These are phyloP conservation scores for Blastocystis sp. DNA, from an alignment of 352 stramenopile species.

Conservation along the genomic window DNA sequence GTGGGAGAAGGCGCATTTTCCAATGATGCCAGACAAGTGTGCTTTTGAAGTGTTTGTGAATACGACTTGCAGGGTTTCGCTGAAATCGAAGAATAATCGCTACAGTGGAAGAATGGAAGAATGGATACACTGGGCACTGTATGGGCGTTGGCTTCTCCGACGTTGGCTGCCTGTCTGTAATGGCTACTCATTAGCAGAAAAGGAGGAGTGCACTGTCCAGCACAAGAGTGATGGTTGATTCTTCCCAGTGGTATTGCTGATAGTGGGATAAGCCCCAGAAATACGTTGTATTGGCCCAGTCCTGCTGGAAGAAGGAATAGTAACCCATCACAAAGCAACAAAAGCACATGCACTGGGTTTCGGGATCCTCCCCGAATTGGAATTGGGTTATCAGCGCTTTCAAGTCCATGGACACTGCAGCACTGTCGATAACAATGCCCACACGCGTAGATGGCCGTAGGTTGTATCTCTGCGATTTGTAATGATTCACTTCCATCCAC, in stretches of 20 bases:
- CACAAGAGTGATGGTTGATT: neutral
- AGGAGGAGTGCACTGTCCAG: neutral
- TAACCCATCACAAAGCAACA: neutral
- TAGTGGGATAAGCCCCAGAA: neutral
- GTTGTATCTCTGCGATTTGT: neutral
- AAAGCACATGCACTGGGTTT: neutral
- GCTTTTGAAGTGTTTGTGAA: neutral
- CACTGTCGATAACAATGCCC: too few relatives aligned
- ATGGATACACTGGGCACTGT: neutral
- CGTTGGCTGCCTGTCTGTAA: neutral
- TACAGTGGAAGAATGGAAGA: neutral
- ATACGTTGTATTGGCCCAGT: neutral
- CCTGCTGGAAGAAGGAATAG: neutral
- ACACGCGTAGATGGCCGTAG: neutral
- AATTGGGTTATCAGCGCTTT: too few relatives aligned
- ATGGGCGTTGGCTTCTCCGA: neutral
- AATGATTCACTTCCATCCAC: neutral
- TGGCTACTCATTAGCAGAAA: neutral
- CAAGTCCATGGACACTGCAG: too few relatives aligned
- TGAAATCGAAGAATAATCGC: neutral
- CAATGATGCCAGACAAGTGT: neutral
- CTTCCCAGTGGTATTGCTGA: neutral
- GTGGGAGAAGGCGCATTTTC: neutral
- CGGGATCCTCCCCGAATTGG: too few relatives aligned
- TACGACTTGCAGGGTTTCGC: neutral